These are phyloP conservation scores for Penicillium bialowiezense DNA, from an alignment of 495 filamentous ascomycete species.

Conservation along the genomic window DNA sequence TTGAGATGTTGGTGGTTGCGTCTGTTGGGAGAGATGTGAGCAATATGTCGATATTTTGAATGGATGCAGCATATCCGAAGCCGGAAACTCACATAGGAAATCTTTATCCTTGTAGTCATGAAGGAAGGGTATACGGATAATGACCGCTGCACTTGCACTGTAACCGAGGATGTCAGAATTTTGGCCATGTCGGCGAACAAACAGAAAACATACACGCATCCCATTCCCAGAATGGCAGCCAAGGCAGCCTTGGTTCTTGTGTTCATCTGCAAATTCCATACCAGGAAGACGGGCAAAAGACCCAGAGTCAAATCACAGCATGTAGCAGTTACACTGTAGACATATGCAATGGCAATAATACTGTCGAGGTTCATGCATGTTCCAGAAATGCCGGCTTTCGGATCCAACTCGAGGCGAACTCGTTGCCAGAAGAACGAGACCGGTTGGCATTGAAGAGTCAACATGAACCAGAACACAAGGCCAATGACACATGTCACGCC, in stretches of 20 bases:
- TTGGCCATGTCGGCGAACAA: neutral
- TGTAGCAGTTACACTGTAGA: conserved; percentile 42
- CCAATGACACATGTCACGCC: conserved; percentile 25
- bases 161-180: neutral
- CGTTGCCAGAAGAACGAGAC: conserved; percentile 39
- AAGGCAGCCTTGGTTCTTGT: conserved; percentile 33
- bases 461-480: conserved; percentile 37
- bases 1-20: conserved; percentile 40
- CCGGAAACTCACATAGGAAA: conserved; percentile 30
- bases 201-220: conserved; percentile 39
- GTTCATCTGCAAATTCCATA: conserved; percentile 41
- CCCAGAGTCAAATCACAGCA: conserved; percentile 41
- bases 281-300: conserved; percentile 33
- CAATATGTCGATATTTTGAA: neutral
- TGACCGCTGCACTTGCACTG: conserved; percentile 38
- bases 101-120: conserved; percentile 26
- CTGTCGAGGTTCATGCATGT: conserved; percentile 30
- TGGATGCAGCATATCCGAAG: neutral
- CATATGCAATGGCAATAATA: conserved; percentile 35
- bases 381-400: conserved; percentile 16
- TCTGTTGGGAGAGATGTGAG: conserved; percentile 24
- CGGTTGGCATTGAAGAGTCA: conserved; percentile 43
- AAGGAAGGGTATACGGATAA: conserved; percentile 37
- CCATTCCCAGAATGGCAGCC: conserved; percentile 39
- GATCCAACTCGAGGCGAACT: conserved; percentile 3